These are phyloP conservation scores for Talaromyces rugulosus DNA, from an alignment of 2,329 filamentous ascomycete genomes.

Conservation along the genomic window DNA sequence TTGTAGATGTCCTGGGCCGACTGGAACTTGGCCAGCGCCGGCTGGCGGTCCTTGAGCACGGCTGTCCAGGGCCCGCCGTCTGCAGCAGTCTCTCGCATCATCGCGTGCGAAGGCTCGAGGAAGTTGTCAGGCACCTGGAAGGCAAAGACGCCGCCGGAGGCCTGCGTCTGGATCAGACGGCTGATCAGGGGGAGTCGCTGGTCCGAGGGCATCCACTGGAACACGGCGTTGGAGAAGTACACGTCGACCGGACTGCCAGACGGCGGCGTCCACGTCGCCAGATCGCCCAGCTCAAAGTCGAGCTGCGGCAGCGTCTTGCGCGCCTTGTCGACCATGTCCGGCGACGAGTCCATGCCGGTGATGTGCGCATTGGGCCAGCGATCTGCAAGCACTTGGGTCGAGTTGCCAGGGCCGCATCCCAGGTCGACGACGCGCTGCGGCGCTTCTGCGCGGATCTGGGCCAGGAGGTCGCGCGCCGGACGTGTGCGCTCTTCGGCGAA, in stretches of 20 bases:
- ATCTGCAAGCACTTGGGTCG: constrained; percentile 46
- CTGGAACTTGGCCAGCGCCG: constrained; percentile 48
- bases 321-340: constrained; percentile 54
- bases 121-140: constrained; percentile 54
- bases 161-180: constrained; percentile 39
- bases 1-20: constrained; percentile 47
- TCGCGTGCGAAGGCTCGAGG: constrained; percentile 44
- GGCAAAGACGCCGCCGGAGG: constrained; percentile 48
- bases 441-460: constrained; percentile 40
- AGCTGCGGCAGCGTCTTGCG: constrained; percentile 35
- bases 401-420: constrained; percentile 59
- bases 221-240: constrained; percentile 55
- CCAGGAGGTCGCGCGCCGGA: constrained; percentile 51
- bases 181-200: constrained; percentile 42
- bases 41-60: constrained; percentile 24
- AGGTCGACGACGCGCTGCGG: constrained; percentile 52
- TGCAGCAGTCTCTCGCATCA: constrained; percentile 47
- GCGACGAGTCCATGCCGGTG: constrained; percentile 52
- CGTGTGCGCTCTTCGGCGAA: constrained; percentile 52
- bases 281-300: constrained; percentile 46
- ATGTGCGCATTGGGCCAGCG: constrained; percentile 48
- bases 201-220: constrained; percentile 52
- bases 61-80: constrained; percentile 36
- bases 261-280: constrained; percentile 35
- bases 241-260: constrained; percentile 34